A percentile compares a stretch with the other conserved stretches of the same genome.
Evolutionary conservation across 2,329 filamentous ascomycete species (phyloP).

Genomic region (Penicillium digitatum): DNA sequence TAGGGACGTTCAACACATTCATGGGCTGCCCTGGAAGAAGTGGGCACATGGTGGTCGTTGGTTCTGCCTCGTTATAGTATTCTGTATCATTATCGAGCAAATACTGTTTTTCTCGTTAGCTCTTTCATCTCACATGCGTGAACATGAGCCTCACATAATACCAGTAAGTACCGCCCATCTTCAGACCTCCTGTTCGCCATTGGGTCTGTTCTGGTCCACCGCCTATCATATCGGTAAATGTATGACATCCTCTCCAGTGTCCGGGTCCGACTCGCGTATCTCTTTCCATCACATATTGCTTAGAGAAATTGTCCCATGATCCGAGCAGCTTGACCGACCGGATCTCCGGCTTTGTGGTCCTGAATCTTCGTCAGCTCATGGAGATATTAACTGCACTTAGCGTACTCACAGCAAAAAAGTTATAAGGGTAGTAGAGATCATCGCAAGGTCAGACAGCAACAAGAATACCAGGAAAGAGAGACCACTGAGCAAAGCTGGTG

Average conservation of each 20-base stretch:
- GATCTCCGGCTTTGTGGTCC: slow-evolving; percentile 36
- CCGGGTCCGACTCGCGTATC: slow-evolving; percentile 69
- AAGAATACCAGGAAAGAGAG: slow-evolving; percentile 7
- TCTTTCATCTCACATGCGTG: neutral
- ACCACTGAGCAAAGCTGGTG: neutral
- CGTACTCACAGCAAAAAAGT: slow-evolving; percentile 35
- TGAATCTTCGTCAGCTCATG: slow-evolving; percentile 25
- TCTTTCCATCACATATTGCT: slow-evolving; percentile 73
- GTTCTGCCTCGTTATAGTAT: slow-evolving; percentile 66
- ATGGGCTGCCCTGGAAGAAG: slow-evolving; percentile 82
- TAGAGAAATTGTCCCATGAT: slow-evolving; percentile 92
- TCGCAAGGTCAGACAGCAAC: slow-evolving; percentile 14
- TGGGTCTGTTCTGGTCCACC: slow-evolving; percentile 61
- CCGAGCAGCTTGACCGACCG: slow-evolving; percentile 74
- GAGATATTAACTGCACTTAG: neutral
- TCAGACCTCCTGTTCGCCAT: slow-evolving; percentile 72
- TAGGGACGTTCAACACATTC: slow-evolving; percentile 78
- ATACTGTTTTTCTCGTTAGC: slow-evolving; percentile 57
- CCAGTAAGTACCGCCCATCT: slow-evolving; percentile 91
- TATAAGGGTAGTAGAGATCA: slow-evolving; percentile 37
- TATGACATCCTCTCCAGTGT: slow-evolving; percentile 83
- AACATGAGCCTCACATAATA: slow-evolving; percentile 66
- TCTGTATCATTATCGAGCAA: slow-evolving; percentile 75
- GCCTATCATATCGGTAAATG: slow-evolving; percentile 78
- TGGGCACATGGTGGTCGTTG: slow-evolving; percentile 74